Base-by-base conservation (phyloP, 1,284 basidiomycete genomes). In the Ceratobasidium sp. region DNA sequence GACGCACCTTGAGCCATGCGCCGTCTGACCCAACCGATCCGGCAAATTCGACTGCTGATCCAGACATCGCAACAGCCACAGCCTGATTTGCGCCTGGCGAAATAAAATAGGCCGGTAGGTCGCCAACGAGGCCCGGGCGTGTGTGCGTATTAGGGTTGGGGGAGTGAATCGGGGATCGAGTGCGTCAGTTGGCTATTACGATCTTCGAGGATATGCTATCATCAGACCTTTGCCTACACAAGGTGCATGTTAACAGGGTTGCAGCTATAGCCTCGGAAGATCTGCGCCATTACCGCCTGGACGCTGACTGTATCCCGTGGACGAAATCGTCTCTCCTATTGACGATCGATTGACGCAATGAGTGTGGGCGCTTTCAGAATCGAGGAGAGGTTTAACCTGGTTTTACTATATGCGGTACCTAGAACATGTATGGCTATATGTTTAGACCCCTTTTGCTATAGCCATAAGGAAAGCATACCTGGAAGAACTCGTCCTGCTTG, bases 401-500 rank as follows among this genome's bases (percentile, higher is more conserved):
- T 9, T 59, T 59, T 14, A 70, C 67, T 23, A 70, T 59, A 58
- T 70, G 67, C 9, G 67, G 67, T 9, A 70, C 67, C 67, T 70
- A 30, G 48, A 0, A 32, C n/a, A 26, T 9, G 14, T 34, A 36
- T 32, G 34, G 23, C 30, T 1, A 3, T 23, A 57, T 8, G 16
- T 3, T 57, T 57, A 39, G 16, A 34, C 2, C 23, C 39, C 39
- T 0, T 21, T 36, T 36, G 9, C 1, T 21, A 36, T 21, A 23
- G 10, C 32, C 16, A 12, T 45, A 5, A 3, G 4, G 14, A 43
- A 28, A 46, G 32, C 67, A 39, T 26, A 59, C 67, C 55, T 70
- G 53, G 67, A 70, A 70, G 41, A 70, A 70, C 45, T 70, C 67
- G 32, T 70, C 67, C 67, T 70, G 67, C 67, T 70, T 70, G 55